These are phyloP conservation scores for Fonsecaea multimorphosa DNA, from an alignment of 2,329 filamentous ascomycete genomes.

Conservation along the genomic window DNA sequence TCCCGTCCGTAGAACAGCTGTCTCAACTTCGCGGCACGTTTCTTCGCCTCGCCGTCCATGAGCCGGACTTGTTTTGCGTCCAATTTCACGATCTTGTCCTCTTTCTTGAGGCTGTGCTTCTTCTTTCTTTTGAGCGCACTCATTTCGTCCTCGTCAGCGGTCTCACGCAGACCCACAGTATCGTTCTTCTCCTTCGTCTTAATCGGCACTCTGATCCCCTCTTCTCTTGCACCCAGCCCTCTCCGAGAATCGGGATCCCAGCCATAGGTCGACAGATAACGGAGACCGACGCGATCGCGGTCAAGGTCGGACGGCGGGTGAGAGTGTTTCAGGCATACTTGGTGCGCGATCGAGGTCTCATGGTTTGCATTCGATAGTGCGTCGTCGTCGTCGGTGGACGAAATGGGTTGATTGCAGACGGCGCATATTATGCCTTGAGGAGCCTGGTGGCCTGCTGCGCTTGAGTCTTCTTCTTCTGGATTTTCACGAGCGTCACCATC, in stretches of 20 bases:
- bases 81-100: slow-evolving; percentile 55
- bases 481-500: not conserved
- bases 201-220: slow-evolving; percentile 77
- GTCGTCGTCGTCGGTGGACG: slow-evolving; percentile 6
- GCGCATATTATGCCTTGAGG: slow-evolving; percentile 54
- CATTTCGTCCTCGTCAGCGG: slow-evolving; percentile 37
- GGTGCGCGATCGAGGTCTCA: slow-evolving; percentile 62
- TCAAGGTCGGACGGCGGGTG: slow-evolving; percentile 65
- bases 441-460: no score
- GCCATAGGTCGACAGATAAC: slow-evolving; percentile 63
- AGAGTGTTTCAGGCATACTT: slow-evolving; percentile 62
- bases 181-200: slow-evolving; percentile 75
- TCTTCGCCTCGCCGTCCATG: slow-evolving; percentile 66
- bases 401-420: slow-evolving; percentile 66
- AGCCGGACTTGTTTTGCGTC: slow-evolving; percentile 74
- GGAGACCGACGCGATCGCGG: slow-evolving; percentile 61
- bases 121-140: slow-evolving; percentile 42
- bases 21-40: slow-evolving; percentile 67
- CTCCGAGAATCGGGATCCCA: slow-evolving; percentile 67
- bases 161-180: slow-evolving; percentile 73
- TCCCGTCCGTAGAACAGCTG: slow-evolving; percentile 78
- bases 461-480: not conserved
- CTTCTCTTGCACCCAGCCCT: slow-evolving; percentile 73
- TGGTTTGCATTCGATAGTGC: slow-evolving; percentile 45
- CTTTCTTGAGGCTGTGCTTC: slow-evolving; percentile 46